Base-by-base conservation (phyloP, 306 rosid genomes). In the Rubus parviflorus region DNA sequence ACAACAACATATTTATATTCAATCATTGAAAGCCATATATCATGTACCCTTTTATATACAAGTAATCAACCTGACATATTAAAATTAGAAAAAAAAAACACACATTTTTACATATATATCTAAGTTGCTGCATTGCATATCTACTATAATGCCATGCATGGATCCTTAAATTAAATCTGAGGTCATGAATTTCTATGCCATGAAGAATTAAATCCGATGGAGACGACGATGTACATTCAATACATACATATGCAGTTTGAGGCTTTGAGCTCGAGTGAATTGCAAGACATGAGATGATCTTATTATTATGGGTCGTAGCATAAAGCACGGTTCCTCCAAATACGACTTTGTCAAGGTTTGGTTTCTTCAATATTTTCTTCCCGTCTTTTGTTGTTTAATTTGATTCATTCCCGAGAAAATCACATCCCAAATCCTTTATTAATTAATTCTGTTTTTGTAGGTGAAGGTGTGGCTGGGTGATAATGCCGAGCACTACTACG, bases 401-500 rank as follows among this genome's bases (percentile, higher is more conserved):
- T 74, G 79, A 49, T 57, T 79, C 43, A 49, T 51, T 77, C 43
- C 35, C 30, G 35, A 56, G 76, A 73, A 37, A 51, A 11, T 4
- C 46, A 14, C 8, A 17, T 49, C 58, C 80, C 15, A 63, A 49
- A 11, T 3, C 25, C 48, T 0, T 42, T 5, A 42, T 4, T 30
- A 30, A 30, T 30, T 3, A 38, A 7, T 51, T n/a, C 17, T 40
- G 8, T 74, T 6, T 65, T 30, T 72, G 42, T 43, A 92, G 98
- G 98, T 92, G 2, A 92, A 92, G 85, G 98, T 95, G 38, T 95
- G 98, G 98, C 83, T 95, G 89, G 98, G 97, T 74, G 98, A 89
- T 73, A 88, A 90, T 86, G 98, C 97, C 2, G 98, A 95, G 77
- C 98, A 95, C 84, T 92, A 92, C 82, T 95, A 95, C 70, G 98